Conservation (phyloP, 176 grass and related monocot genomes). For the Calamus simplicifolius region DNA sequence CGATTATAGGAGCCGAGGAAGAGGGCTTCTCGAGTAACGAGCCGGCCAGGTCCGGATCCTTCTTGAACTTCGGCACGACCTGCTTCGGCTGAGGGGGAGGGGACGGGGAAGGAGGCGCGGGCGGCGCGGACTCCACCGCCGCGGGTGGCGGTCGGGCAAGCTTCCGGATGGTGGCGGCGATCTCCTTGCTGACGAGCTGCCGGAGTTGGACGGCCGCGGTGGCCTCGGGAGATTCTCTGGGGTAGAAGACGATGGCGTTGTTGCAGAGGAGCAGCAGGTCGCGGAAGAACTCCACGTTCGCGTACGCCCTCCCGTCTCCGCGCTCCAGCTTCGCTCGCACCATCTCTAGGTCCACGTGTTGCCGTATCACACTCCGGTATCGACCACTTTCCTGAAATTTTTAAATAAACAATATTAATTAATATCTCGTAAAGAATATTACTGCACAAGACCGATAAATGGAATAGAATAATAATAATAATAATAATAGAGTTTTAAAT, state of each 20-base stretch:
- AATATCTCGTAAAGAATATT: no score
- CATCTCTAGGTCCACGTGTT: conserved; percentile 71
- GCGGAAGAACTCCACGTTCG: conserved; percentile 59
- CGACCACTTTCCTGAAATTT: conserved; percentile 30
- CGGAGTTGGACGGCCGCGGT: conserved; percentile 38
- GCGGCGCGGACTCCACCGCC: no score
- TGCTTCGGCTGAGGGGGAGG: conserved; percentile 10
- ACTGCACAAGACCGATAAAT: no score
- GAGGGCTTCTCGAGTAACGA: conserved; percentile 47
- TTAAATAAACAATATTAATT: not conserved
- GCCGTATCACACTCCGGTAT: conserved; percentile 51
- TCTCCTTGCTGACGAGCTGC: conserved; percentile 30
- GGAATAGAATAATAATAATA: no score
- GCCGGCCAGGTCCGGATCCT: conserved; percentile 38
- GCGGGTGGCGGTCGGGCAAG: not conserved
- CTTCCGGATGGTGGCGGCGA: conserved; percentile 16
- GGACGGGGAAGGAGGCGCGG: not conserved
- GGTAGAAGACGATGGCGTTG: conserved; percentile 77
- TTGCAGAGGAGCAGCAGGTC: conserved; percentile 65
- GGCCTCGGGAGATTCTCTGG: conserved; percentile 46
- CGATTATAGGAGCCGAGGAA: conserved; percentile 28
- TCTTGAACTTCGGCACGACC: conserved; percentile 23
- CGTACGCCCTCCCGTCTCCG: conserved; percentile 9
- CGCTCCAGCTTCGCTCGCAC: conserved; percentile 38
- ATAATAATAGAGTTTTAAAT: no score